Evolutionary conservation across 2,329 filamentous ascomycete species (phyloP).

Genomic region (Colletotrichum kahawae): DNA sequence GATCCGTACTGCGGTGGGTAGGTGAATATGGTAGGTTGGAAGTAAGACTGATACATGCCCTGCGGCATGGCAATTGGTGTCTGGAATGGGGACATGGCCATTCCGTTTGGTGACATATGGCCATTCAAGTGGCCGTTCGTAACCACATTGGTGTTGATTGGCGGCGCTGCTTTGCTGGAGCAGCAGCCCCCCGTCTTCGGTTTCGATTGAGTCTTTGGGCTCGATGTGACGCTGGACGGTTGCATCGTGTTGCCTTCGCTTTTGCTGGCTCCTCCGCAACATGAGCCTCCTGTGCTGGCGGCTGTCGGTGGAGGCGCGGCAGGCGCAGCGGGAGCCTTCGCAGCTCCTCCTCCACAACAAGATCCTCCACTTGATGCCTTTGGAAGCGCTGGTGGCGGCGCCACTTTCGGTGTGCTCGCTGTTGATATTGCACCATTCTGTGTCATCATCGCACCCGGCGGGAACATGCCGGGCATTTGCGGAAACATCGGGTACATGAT

Average conservation of each 20-base stretch:
- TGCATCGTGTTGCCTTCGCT: constrained; percentile 5
- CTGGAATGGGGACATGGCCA: constrained; percentile 39
- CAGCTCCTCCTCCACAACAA: constrained; percentile 3
- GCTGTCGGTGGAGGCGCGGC: neutral
- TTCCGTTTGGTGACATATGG: constrained; percentile 29
- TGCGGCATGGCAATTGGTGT: constrained; percentile 39
- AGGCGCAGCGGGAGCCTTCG: neutral
- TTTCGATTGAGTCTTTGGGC: constrained; percentile 19
- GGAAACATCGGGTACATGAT: constrained; percentile 19
- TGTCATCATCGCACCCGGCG: neutral
- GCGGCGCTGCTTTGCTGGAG: constrained; percentile 30
- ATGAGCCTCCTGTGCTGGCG: constrained; percentile 21
- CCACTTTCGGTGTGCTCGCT: neutral
- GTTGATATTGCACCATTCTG: neutral
- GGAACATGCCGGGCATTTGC: constrained; percentile 13
- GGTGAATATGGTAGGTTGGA: constrained; percentile 53
- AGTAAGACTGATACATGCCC: constrained; percentile 43
- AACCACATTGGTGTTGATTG: constrained; percentile 12
- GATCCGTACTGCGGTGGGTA: constrained; percentile 61
- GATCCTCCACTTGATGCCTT: neutral
- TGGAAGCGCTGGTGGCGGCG: neutral
- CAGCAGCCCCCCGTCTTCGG: constrained; percentile 38
- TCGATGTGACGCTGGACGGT: constrained; percentile 16
- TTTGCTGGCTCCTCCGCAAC: constrained; percentile 24
- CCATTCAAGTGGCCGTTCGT: constrained; percentile 8